Conservation (phyloP, 106 monocot species). For the Dioscorea zingiberensis region DNA sequence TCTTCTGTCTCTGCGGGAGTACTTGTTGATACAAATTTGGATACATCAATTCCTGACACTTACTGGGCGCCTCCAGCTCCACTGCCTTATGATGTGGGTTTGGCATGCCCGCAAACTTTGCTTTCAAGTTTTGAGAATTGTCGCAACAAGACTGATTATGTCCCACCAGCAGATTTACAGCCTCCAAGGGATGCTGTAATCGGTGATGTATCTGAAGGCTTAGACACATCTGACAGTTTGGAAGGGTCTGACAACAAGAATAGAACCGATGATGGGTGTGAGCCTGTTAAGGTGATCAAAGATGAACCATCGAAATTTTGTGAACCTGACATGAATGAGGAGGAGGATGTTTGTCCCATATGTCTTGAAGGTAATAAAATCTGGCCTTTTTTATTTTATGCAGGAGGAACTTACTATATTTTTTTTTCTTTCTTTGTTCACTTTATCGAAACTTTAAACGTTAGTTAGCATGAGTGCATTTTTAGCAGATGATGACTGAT, state of each 20-base stretch:
- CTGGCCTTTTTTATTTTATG: no score
- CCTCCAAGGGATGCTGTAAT: constrained; percentile 10
- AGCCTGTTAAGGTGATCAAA: constrained; percentile 26
- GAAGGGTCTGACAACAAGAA: constrained; percentile 33
- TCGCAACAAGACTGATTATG: constrained; percentile 23
- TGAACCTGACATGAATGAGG: constrained; percentile 23
- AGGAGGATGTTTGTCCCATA: constrained; percentile 89
- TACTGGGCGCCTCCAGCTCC: constrained; percentile 50
- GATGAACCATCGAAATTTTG: constrained; percentile 27
- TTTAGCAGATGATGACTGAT: no score
- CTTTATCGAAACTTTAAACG: no score
- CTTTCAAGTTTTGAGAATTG: constrained; percentile 14
- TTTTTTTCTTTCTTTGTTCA: no score
- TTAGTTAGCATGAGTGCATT: no score
- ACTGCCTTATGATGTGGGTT: constrained; percentile 40
- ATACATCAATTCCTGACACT: constrained; percentile 47
- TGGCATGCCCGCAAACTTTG: constrained; percentile 20
- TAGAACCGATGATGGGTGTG: constrained; percentile 11
- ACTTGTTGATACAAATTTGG: constrained; percentile 47
- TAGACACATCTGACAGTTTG: constrained; percentile 21
- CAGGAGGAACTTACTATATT: no score
- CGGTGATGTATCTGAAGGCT: constrained; percentile 16
- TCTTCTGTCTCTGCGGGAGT: constrained; percentile 37
- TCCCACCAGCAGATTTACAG: constrained; percentile 11
- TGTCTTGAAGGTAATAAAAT: constrained; percentile 87